These are phyloP conservation scores for Solanum chiquidenum DNA, from an alignment of 257 asterid genomes.

Conservation along the genomic window DNA sequence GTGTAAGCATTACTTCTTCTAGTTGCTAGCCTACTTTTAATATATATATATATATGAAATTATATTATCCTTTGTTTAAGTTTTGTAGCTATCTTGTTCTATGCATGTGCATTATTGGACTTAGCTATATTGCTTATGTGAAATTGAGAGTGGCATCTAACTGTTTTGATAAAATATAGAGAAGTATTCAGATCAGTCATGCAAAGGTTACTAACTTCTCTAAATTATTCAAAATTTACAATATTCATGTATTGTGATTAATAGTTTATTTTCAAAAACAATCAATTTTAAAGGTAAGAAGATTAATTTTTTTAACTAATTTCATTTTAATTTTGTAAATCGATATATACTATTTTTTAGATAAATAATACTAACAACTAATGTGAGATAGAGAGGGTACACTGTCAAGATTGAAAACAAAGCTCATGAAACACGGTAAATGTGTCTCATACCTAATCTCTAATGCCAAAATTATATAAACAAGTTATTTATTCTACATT, in stretches of 20 bases:
- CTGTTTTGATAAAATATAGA: neutral
- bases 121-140: neutral
- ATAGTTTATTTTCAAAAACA: neutral
- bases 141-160: neutral
- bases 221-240: neutral
- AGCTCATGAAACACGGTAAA: neutral
- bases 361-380: neutral
- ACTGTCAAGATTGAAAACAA: neutral
- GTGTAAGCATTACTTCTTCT: neutral
- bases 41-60: neutral
- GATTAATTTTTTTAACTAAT: accelerated
- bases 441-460: neutral
- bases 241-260: neutral
- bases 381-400: neutral
- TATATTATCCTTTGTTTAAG: neutral
- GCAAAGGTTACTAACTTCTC: neutral
- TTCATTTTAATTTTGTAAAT: too few relatives aligned
- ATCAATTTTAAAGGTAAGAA: neutral
- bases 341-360: neutral
- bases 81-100: neutral
- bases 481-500: neutral
- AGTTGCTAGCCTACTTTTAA: neutral
- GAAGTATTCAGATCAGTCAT: neutral
- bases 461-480: neutral
- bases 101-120: neutral